A percentile compares a stretch with the other conserved stretches of the same genome.
Conservation (phyloP, 2,329 filamentous ascomycete genomes). For the Pseudocercospora musae region DNA sequence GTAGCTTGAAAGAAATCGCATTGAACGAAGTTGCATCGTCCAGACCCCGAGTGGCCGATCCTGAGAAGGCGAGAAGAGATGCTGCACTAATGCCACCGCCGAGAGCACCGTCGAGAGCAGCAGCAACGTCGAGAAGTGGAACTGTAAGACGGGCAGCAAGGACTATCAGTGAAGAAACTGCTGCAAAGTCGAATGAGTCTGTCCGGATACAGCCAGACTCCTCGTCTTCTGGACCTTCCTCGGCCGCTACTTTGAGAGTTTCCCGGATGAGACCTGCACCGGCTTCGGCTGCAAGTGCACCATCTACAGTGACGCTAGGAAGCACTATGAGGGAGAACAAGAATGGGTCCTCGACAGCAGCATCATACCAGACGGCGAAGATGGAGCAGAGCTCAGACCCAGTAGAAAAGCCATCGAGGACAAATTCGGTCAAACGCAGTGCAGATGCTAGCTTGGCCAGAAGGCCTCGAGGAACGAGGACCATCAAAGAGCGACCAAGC, state of each 20-base stretch:
- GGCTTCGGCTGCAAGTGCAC: constrained; percentile 14
- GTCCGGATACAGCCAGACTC: constrained; percentile 26
- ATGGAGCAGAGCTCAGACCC: constrained; percentile 27
- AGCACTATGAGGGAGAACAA: constrained; percentile 25
- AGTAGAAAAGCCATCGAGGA: constrained; percentile 26
- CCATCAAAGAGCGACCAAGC: constrained; percentile 24
- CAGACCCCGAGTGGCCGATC: constrained; percentile 13
- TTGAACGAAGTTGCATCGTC: constrained; percentile 41
- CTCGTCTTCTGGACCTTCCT: constrained; percentile 15
- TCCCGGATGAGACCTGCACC: constrained; percentile 22
- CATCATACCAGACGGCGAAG: constrained; percentile 25
- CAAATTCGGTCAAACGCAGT: constrained; percentile 28
- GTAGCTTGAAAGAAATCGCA: constrained; percentile 44
- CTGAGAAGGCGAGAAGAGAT: constrained; percentile 26
- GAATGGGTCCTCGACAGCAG: constrained; percentile 25
- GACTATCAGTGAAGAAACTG: constrained; percentile 35
- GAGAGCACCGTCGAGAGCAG: constrained; percentile 22
- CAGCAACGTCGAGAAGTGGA: constrained; percentile 26
- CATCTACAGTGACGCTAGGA: constrained; percentile 15
- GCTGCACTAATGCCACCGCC: constrained; percentile 35
- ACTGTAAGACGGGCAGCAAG: constrained; percentile 30
- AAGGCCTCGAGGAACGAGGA: constrained; percentile 31
- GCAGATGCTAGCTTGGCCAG: constrained; percentile 38
- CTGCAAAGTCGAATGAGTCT: constrained; percentile 21
- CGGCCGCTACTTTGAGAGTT: constrained; percentile 22